Percentiles rank a stretch among this genome's conserved stretches.
Evolutionary conservation across 2,329 filamentous ascomycete genomes (phyloP).

Genomic region (Hypoxylon sp.): DNA sequence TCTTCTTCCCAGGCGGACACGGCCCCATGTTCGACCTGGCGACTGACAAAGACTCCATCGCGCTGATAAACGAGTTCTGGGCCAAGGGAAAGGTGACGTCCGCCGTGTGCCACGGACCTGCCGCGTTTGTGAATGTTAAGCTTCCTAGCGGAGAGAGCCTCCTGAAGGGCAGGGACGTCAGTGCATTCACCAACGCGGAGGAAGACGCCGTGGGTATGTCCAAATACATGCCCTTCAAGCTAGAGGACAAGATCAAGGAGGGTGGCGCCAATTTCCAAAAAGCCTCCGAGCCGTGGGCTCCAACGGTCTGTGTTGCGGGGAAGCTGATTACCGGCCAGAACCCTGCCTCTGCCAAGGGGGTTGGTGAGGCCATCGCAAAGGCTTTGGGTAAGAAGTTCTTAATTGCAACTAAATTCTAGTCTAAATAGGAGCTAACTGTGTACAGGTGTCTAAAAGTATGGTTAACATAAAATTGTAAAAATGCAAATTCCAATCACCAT

Average conservation of each 20-base stretch:
- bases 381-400: slow-evolving; percentile 9
- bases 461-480: not conserved
- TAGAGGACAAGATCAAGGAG: slow-evolving; percentile 69
- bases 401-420: not conserved
- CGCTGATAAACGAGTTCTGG: slow-evolving; percentile 74
- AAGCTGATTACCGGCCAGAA: slow-evolving; percentile 71
- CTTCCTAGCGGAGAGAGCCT: slow-evolving; percentile 66
- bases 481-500: not conserved
- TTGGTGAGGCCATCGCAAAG: slow-evolving; percentile 49
- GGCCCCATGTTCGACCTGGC: slow-evolving; percentile 78
- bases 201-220: slow-evolving; percentile 62
- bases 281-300: slow-evolving; percentile 65
- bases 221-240: slow-evolving; percentile 69
- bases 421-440: not conserved
- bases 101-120: slow-evolving; percentile 79
- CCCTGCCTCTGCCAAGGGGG: slow-evolving; percentile 65
- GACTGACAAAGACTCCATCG: slow-evolving; percentile 67
- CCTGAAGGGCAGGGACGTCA: slow-evolving; percentile 70
- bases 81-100: slow-evolving; percentile 72
- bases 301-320: slow-evolving; percentile 64
- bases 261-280: slow-evolving; percentile 70
- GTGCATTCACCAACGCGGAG: slow-evolving; percentile 71
- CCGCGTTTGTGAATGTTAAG: slow-evolving; percentile 72
- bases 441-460: slow-evolving; percentile 6
- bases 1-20: slow-evolving; percentile 72